A percentile compares a stretch with the other conserved stretches of the same genome.
Evolutionary conservation across 768 basidiomycete species (phyloP).

Genomic region (Russula sp.): DNA sequence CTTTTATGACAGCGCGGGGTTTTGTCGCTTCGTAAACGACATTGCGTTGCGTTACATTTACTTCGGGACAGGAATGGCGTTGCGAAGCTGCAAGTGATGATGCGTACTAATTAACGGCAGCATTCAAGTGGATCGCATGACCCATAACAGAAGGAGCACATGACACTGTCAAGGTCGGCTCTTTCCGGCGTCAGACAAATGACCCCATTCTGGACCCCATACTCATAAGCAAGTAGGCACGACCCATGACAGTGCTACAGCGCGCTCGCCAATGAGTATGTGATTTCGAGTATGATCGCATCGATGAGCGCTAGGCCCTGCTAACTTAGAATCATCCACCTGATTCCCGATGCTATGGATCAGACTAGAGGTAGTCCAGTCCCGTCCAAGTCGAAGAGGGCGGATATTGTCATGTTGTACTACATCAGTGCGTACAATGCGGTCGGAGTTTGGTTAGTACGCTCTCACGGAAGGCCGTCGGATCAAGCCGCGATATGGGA

Average conservation of each 20-base stretch:
- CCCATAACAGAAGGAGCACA: slow-evolving; percentile 1
- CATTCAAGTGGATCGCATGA: background rate
- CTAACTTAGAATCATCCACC: background rate
- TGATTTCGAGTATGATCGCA: background rate
- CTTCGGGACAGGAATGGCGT: background rate
- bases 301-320: background rate
- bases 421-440: background rate
- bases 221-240: background rate
- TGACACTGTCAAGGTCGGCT: background rate
- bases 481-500: background rate
- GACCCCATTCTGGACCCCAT: background rate
- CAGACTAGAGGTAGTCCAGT: background rate
- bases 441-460: background rate
- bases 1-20: background rate
- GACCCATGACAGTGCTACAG: background rate
- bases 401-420: background rate
- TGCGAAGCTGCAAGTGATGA: background rate
- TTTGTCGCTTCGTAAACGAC: background rate
- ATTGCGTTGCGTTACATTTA: background rate
- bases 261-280: background rate
- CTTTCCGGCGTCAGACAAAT: background rate
- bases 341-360: background rate
- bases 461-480: background rate
- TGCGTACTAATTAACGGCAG: background rate
- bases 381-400: background rate